Evolutionary conservation across 495 filamentous ascomycete genomes (phyloP), one percentile per base, ranked within the genome.

Genomic region (Aspergillus sparsus): DNA sequence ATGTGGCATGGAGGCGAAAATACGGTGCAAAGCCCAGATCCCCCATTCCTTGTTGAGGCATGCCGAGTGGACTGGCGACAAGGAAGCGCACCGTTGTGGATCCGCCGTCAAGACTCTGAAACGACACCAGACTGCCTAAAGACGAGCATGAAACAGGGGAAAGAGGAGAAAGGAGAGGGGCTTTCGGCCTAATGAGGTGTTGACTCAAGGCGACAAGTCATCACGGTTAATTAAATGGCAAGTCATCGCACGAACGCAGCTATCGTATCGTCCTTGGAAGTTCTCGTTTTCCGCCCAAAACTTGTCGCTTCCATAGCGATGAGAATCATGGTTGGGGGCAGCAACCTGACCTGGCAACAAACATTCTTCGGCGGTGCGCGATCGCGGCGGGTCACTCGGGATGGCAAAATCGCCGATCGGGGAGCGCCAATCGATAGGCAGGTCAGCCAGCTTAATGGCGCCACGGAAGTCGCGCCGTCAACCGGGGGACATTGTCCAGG

Each of bases 121-220:
- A 65, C 63, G 47, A 54, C 50, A 55, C 50, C 49, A 59, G 44
- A 42, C 53, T 57, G 52, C 16, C 53, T 34, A 42, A 44, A 21
- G 44, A 53, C n/a, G 39, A 44, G 53, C 53, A 13, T 65, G 58
- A 65, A 65, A 65, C 63, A 65, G 59, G 63, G 51, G 62, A 57
- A 41, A 47, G 15, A 18, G 44, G 15, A 18, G 16, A 47, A 9
- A 46, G 18, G 27, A 47, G 44, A 47, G 44, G 39, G 39, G 39
- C 39, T 47, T 21, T 47, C 15, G 16, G 44, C 16, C 5, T 47
- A n/a, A 47, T 16, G 18, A 46, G 15, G 42, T 15, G 42, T 27
- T 27, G 21, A 27, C 1, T 27, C 21, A 27, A 13, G 42, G 15
- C 27, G 44, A 47, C 44, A 47, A 47, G n/a, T 47, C 44, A 47